Percentiles rank a stretch among this genome's conserved stretches.
Conservation (phyloP, 805 yeast species). For the Yarrowia hollandica region DNA sequence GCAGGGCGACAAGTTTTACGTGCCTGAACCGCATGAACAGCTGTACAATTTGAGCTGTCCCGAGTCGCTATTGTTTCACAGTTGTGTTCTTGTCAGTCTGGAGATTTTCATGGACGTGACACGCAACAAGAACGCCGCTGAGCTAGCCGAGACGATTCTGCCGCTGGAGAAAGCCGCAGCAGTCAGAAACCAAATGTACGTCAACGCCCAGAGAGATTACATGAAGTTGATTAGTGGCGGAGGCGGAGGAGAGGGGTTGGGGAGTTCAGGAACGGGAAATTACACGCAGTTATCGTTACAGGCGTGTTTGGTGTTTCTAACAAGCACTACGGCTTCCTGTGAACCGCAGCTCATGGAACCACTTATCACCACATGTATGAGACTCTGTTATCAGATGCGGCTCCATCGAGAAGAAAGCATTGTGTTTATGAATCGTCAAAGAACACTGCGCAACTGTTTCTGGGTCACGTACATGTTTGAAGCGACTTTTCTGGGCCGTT, state of each 20-base stretch:
- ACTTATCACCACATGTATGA: slow-evolving; percentile 5
- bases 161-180: not conserved
- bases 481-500: slow-evolving; percentile 5
- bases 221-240: not conserved
- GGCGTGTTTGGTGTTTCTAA: not conserved
- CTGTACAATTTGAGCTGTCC: not conserved
- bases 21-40: not conserved
- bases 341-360: slow-evolving; percentile 7
- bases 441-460: slow-evolving; percentile 11
- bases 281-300: not conserved
- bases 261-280: not conserved
- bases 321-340: not conserved
- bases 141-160: slow-evolving; percentile 4
- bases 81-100: not conserved
- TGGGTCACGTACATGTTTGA: slow-evolving; percentile 21
- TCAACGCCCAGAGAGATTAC: slow-evolving; percentile 14
- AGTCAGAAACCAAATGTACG: not conserved
- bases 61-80: slow-evolving; percentile 3
- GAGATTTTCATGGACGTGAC: slow-evolving; percentile 20
- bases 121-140: slow-evolving; percentile 18
- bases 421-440: not conserved
- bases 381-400: slow-evolving; percentile 18
- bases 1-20: not conserved
- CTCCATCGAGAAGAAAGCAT: slow-evolving; percentile 9
- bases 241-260: not conserved